These are phyloP conservation scores for Micractinium conductrix DNA, from an alignment of 139 green algal species.

Conservation along the genomic window DNA sequence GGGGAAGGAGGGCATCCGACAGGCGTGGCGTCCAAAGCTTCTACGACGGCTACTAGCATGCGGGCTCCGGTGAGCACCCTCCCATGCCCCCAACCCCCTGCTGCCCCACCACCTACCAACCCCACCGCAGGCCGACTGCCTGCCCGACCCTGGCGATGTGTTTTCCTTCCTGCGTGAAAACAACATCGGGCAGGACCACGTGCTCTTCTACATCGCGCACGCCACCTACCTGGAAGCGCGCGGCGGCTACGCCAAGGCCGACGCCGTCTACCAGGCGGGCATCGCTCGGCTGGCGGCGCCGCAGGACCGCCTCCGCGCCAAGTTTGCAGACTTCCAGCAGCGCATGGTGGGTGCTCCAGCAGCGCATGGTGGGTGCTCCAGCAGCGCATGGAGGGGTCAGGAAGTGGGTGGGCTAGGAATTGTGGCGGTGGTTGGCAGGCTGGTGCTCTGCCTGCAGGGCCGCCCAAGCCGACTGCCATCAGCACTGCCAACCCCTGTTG, in stretches of 20 bases:
- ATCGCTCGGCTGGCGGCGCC: slow-evolving; percentile 73
- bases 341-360: slow-evolving; percentile 83
- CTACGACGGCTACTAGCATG: no score
- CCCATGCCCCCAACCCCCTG: neutral
- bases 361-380: slow-evolving; percentile 86
- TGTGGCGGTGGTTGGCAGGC: no score
- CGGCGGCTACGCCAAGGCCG: slow-evolving; percentile 66
- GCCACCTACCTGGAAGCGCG: slow-evolving; percentile 84
- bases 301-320: slow-evolving; percentile 74
- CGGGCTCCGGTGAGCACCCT: no score
- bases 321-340: slow-evolving; percentile 83
- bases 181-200: slow-evolving; percentile 75
- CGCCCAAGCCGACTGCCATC: neutral
- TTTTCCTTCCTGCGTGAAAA: slow-evolving; percentile 88
- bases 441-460: no score
- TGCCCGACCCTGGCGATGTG: slow-evolving; percentile 86
- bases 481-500: neutral
- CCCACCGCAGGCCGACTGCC: slow-evolving; percentile 76
- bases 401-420: neutral
- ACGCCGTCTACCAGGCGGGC: slow-evolving; percentile 79
- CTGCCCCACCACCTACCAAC: no score
- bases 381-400: slow-evolving; percentile 80
- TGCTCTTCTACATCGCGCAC: slow-evolving; percentile 90
- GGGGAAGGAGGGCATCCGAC: no score
- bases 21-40: no score